Evolutionary conservation across 2,329 filamentous ascomycete species (phyloP).

Genomic region (Paecilomyces niveus): DNA sequence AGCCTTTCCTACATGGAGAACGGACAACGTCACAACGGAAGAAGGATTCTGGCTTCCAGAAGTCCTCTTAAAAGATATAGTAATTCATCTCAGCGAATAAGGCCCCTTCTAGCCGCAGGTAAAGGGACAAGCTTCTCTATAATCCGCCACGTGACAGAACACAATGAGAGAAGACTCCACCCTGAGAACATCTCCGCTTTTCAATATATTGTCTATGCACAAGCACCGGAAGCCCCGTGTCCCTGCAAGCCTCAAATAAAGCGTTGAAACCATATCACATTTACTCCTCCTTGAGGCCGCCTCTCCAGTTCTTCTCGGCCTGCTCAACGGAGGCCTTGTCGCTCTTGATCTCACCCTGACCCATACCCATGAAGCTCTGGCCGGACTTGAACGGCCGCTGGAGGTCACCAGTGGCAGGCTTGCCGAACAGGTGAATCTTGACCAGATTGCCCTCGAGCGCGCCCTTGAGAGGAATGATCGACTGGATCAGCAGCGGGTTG

Average conservation of each 20-base stretch:
- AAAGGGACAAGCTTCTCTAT: not conserved
- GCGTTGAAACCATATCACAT: not conserved
- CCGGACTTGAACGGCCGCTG: conserved; percentile 91
- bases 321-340: conserved; percentile 70
- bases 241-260: not conserved
- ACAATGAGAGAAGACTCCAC: not conserved
- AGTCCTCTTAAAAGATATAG: not conserved
- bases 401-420: conserved; percentile 80
- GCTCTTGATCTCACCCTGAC: conserved; percentile 65
- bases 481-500: conserved; percentile 97
- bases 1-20: not conserved
- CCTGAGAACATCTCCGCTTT: not conserved
- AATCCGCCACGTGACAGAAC: not conserved
- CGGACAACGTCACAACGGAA: not conserved
- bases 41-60: not conserved
- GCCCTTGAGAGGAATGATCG: conserved; percentile 94
- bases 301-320: conserved; percentile 43
- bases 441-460: conserved; percentile 91
- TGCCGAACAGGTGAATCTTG: conserved; percentile 89
- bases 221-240: not conserved
- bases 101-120: not conserved
- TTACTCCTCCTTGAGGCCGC: conserved; percentile 46
- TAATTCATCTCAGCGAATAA: not conserved
- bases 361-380: conserved; percentile 73
- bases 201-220: not conserved